These are phyloP conservation scores for Suillus luteus DNA, from an alignment of 768 basidiomycete species.

Conservation along the genomic window DNA sequence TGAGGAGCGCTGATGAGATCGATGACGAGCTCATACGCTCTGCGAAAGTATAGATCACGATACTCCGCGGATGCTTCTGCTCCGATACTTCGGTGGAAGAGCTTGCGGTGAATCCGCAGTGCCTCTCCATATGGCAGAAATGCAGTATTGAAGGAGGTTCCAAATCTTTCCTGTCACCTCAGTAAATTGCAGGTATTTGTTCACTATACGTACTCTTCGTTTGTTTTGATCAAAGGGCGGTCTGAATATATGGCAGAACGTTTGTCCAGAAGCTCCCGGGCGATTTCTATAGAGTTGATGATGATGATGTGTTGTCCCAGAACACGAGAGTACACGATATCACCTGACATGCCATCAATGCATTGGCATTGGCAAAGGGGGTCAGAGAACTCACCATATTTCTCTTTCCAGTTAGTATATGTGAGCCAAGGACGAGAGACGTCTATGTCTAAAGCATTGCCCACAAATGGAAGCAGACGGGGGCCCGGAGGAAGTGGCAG, in stretches of 20 bases:
- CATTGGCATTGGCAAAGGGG: background rate
- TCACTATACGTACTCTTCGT: constrained; percentile 13
- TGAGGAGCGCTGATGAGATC: constrained; percentile 11
- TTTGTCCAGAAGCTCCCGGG: constrained; percentile 17
- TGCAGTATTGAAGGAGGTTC: constrained; percentile 18
- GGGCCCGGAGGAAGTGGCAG: constrained; percentile 19
- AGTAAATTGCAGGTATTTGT: background rate
- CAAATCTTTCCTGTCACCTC: constrained; percentile 17
- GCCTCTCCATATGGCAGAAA: constrained; percentile 24
- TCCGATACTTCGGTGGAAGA: constrained; percentile 24
- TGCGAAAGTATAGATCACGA: constrained; percentile 16
- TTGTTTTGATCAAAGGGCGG: constrained; percentile 13
- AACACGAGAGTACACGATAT: constrained; percentile 17
- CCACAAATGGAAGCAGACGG: constrained; percentile 16
- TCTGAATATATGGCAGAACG: constrained; percentile 23
- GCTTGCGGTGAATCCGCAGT: constrained; percentile 23
- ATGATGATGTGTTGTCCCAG: constrained; percentile 16
- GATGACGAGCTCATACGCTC: constrained; percentile 14
- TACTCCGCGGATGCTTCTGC: constrained; percentile 11
- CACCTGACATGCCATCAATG: constrained; percentile 10
- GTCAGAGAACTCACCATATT: constrained; percentile 13
- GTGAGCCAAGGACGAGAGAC: constrained; percentile 15
- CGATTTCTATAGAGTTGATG: constrained; percentile 17
- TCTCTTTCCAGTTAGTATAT: constrained; percentile 17
- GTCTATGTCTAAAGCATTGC: constrained; percentile 14